phyloP scores from a whole-genome alignment of 2,329 filamentous ascomycete species.

The Chrysosporium queenslandicum region DNA sequence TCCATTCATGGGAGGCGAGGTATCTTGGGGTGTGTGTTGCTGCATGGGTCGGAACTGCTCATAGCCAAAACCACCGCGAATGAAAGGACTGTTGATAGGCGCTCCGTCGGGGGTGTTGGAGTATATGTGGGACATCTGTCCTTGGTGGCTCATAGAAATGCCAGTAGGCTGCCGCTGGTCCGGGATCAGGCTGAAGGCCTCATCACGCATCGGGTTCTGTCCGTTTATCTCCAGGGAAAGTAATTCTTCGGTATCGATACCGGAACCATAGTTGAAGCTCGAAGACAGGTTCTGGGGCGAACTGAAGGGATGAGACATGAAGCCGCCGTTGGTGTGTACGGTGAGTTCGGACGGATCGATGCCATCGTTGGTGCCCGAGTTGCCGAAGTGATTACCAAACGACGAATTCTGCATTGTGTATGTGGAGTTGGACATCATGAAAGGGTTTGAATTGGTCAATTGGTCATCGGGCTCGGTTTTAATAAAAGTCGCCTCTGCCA shows the following conservation, averaged over 20 bases:
- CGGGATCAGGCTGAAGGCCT: conserved; percentile 31
- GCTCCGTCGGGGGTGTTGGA: conserved; percentile 87
- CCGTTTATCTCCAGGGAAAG: conserved; percentile 50
- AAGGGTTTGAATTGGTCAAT: conserved; percentile 43
- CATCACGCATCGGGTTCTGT: conserved; percentile 30
- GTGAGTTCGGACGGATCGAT: conserved; percentile 80
- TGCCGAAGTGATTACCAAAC: conserved; percentile 41
- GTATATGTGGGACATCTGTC: conserved; percentile 62
- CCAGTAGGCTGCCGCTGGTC: conserved; percentile 47
- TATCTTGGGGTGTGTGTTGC: conserved; percentile 39
- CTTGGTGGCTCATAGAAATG: conserved; percentile 53
- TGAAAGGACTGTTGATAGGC: conserved; percentile 83
- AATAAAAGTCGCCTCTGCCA: conserved; percentile 51
- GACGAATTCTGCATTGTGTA: conserved; percentile 45
- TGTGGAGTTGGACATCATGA: conserved; percentile 41
- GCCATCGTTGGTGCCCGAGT: conserved; percentile 42
- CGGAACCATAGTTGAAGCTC: conserved; percentile 66
- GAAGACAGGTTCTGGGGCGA: conserved; percentile 56
- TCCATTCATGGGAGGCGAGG: conserved; percentile 28
- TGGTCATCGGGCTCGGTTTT: conserved; percentile 59
- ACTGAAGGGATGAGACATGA: conserved; percentile 49
- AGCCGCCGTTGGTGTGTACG: conserved; percentile 50
- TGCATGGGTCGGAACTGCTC: conserved; percentile 62
- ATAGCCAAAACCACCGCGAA: conserved; percentile 63
- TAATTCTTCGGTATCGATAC: conserved; percentile 81